Conservation (phyloP, 2,329 filamentous ascomycete genomes). For the Domatiomyces globalis region DNA sequence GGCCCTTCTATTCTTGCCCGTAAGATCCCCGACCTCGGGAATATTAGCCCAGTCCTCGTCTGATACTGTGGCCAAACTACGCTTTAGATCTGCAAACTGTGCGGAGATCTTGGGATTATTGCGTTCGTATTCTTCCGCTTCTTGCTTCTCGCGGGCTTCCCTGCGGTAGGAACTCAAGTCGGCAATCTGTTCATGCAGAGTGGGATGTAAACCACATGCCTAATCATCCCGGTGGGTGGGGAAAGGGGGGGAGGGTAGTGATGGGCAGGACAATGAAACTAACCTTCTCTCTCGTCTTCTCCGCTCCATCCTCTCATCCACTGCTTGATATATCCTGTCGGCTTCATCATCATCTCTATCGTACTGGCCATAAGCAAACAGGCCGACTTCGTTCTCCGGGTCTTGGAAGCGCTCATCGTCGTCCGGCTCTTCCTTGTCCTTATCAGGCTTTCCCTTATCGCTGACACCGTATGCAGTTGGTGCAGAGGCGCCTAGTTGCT, state of each 20-base stretch:
- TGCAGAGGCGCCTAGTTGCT: conserved; percentile 58
- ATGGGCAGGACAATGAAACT: conserved; percentile 30
- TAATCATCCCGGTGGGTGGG: conserved; percentile 8
- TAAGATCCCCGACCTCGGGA: conserved; percentile 91
- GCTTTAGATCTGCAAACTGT: conserved; percentile 91
- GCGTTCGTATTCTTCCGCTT: conserved; percentile 87
- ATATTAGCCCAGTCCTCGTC: conserved; percentile 95
- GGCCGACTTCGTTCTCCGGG: conserved; percentile 88
- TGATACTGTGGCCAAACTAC: conserved; percentile 71
- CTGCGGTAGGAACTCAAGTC: conserved; percentile 53
- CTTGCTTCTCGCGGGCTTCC: conserved; percentile 84
- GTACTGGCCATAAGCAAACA: conserved; percentile 91
- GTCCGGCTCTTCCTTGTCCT: conserved; percentile 56
- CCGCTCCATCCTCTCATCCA: conserved; percentile 94
- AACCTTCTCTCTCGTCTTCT: conserved; percentile 75
- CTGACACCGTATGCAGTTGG: conserved; percentile 58
- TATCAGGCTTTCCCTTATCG: conserved; percentile 33
- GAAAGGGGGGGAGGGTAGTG: conserved; percentile 14
- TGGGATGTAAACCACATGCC: conserved; percentile 48
- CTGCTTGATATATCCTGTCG: conserved; percentile 84
- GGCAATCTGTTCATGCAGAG: conserved; percentile 62
- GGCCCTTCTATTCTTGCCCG: conserved; percentile 76
- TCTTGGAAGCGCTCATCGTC: conserved; percentile 80
- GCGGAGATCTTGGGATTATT: conserved; percentile 98
- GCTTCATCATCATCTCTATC: conserved; percentile 97